phyloP scores from a whole-genome alignment of 1,284 basidiomycete species.

The Tremellales sp. region DNA sequence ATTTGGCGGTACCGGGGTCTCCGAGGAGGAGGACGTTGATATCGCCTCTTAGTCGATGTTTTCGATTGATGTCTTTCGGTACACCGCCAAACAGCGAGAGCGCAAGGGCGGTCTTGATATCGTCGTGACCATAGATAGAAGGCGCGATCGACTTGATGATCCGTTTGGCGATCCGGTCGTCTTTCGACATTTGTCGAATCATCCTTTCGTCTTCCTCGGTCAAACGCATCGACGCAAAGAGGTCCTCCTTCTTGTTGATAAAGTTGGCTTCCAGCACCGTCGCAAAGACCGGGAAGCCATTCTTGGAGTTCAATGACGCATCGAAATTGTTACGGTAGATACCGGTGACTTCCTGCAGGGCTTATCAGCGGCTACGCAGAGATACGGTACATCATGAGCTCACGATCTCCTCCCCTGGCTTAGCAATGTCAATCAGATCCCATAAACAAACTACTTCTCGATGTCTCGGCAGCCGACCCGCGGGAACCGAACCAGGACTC shows the following conservation, averaged over 20 bases:
- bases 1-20: conserved; percentile 98
- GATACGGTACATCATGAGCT: conserved; percentile 37
- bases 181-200: conserved; percentile 78
- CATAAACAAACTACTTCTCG: conserved; percentile 94
- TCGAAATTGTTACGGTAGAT: conserved; percentile 99
- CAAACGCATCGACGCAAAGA: conserved; percentile 91
- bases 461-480: conserved; percentile 91
- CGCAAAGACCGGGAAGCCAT: conserved; percentile 98
- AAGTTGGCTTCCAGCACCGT: conserved; percentile 98
- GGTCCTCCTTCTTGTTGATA: conserved; percentile 89
- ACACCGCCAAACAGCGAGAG: conserved; percentile 93
- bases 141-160: conserved; percentile 98
- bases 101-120: conserved; percentile 97
- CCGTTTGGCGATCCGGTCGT: conserved; percentile 91
- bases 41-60: conserved; percentile 93
- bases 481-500: conserved; percentile 96
- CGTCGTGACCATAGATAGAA: conserved; percentile 97
- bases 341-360: conserved; percentile 80
- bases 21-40: conserved; percentile 95
- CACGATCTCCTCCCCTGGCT: conserved; percentile 96
- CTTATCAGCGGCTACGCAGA: conserved; percentile 1
- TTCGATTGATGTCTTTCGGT: conserved; percentile 91
- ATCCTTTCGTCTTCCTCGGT: conserved; percentile 95
- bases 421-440: conserved; percentile 97
- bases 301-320: conserved; percentile 95